Evolutionary conservation across 2,329 filamentous ascomycete genomes (phyloP).

Genomic region (Hypoxylon sp.): DNA sequence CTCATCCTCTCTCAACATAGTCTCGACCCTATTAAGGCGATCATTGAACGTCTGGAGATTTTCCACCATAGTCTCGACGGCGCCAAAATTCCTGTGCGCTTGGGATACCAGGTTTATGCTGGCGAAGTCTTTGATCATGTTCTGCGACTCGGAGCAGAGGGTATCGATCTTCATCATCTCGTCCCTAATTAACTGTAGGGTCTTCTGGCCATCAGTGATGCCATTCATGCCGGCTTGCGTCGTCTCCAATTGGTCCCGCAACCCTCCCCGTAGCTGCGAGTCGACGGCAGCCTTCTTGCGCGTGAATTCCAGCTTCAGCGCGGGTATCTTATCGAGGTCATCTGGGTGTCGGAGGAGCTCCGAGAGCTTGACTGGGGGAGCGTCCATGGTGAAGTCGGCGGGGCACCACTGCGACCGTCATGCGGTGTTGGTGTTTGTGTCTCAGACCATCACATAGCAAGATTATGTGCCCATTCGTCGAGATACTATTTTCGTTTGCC

Average conservation of each 20-base stretch:
- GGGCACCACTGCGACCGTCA: slow-evolving; percentile 48
- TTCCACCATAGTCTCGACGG: slow-evolving; percentile 91
- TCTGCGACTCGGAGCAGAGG: slow-evolving; percentile 95
- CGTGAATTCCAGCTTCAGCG: slow-evolving; percentile 90
- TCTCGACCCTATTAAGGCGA: slow-evolving; percentile 80
- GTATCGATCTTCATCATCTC: slow-evolving; percentile 99
- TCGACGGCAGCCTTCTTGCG: slow-evolving; percentile 95
- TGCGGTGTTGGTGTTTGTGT: slow-evolving; percentile 11
- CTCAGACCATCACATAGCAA: slow-evolving; percentile 48
- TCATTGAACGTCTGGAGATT: slow-evolving; percentile 90
- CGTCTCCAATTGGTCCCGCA: slow-evolving; percentile 92
- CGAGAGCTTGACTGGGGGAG: slow-evolving; percentile 82
- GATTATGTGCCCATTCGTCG: neutral
- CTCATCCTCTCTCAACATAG: slow-evolving; percentile 85
- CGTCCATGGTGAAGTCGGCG: slow-evolving; percentile 66
- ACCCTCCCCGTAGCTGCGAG: slow-evolving; percentile 86
- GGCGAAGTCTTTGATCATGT: slow-evolving; percentile 96
- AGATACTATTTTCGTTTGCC: neutral
- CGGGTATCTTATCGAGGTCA: slow-evolving; percentile 94
- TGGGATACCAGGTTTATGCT: slow-evolving; percentile 93
- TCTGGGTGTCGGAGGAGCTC: slow-evolving; percentile 96
- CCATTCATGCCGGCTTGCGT: slow-evolving; percentile 94
- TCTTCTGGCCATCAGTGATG: slow-evolving; percentile 89
- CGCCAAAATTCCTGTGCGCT: slow-evolving; percentile 95
- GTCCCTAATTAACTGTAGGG: slow-evolving; percentile 92